These are phyloP conservation scores for Starmerella apis DNA, from an alignment of 805 yeast genomes.

Conservation along the genomic window DNA sequence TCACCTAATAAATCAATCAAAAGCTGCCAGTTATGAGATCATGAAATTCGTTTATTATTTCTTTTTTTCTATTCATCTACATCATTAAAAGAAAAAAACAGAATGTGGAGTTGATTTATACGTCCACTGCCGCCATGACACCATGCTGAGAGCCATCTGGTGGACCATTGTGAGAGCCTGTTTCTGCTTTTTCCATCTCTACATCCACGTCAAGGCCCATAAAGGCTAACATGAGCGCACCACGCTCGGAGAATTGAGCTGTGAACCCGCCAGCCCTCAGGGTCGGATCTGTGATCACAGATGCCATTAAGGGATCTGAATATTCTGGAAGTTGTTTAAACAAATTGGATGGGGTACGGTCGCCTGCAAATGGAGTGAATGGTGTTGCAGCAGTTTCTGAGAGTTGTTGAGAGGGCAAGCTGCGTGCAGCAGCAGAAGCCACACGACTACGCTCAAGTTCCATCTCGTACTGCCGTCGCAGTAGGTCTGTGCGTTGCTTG, in stretches of 20 bases:
- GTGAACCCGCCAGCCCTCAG: slow-evolving; percentile 81
- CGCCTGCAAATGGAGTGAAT: slow-evolving; percentile 92
- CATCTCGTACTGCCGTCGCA: slow-evolving; percentile 49
- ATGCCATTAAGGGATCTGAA: slow-evolving; percentile 50
- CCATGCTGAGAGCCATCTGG: background rate
- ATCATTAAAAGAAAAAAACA: background rate
- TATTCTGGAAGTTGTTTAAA: slow-evolving; percentile 44
- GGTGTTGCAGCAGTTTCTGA: slow-evolving; percentile 38
- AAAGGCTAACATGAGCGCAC: slow-evolving; percentile 79
- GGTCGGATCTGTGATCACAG: slow-evolving; percentile 44
- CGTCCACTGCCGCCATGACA: background rate
- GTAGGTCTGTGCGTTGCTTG: slow-evolving; percentile 52
- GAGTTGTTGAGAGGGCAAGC: slow-evolving; percentile 12
- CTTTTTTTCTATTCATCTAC: background rate
- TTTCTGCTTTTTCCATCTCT: slow-evolving; percentile 41
- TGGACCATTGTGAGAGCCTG: background rate
- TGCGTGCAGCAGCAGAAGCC: slow-evolving; percentile 23
- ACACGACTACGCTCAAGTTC: slow-evolving; percentile 30
- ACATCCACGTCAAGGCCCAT: slow-evolving; percentile 79
- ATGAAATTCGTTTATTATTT: background rate
- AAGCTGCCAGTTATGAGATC: background rate
- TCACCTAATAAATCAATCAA: too few species aligned
- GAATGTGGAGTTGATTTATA: background rate
- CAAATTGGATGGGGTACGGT: slow-evolving; percentile 46
- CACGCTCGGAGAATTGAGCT: slow-evolving; percentile 54